Percentiles rank a stretch among this genome's conserved stretches.
phyloP scores from a whole-genome alignment of 2,329 filamentous ascomycete species.

The Clarireedia homoeocarpa region DNA sequence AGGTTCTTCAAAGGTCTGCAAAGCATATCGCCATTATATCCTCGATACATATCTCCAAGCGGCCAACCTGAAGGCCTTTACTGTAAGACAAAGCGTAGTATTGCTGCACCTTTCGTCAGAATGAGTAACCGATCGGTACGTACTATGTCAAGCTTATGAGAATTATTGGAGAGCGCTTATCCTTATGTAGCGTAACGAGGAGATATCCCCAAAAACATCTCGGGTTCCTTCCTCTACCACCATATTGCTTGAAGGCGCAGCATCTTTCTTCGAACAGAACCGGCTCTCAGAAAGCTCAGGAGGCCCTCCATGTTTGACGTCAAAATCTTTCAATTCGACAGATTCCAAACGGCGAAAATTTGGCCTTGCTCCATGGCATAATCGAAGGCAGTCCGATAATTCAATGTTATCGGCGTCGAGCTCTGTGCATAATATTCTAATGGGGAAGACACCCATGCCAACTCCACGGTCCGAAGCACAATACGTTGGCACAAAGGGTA shows the following conservation, averaged over 20 bases:
- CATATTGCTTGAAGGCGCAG: constrained; percentile 19
- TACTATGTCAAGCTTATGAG: neutral
- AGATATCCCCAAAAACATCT: constrained; percentile 1
- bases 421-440: constrained; percentile 25
- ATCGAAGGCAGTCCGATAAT: constrained; percentile 21
- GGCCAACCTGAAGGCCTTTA: constrained; percentile 16
- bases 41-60: constrained; percentile 8
- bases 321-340: constrained; percentile 11
- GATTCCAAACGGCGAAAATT: constrained; percentile 14
- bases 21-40: constrained; percentile 8
- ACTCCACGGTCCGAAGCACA: constrained; percentile 18
- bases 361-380: constrained; percentile 29
- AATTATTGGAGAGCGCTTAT: neutral
- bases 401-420: constrained; percentile 25
- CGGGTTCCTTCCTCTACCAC: constrained; percentile 14
- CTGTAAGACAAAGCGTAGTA: constrained; percentile 20
- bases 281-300: neutral
- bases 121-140: constrained; percentile 11
- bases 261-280: constrained; percentile 15
- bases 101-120: constrained; percentile 12
- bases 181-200: neutral
- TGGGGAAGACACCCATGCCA: constrained; percentile 23
- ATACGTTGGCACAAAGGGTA: constrained; percentile 17
- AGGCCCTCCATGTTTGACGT: neutral
- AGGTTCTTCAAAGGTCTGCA: constrained; percentile 7